A percentile compares a stretch with the other conserved stretches of the same genome.
These are phyloP conservation scores for Aureobasidium mangrovei DNA, from an alignment of 2,329 filamentous ascomycete genomes.

Conservation along the genomic window DNA sequence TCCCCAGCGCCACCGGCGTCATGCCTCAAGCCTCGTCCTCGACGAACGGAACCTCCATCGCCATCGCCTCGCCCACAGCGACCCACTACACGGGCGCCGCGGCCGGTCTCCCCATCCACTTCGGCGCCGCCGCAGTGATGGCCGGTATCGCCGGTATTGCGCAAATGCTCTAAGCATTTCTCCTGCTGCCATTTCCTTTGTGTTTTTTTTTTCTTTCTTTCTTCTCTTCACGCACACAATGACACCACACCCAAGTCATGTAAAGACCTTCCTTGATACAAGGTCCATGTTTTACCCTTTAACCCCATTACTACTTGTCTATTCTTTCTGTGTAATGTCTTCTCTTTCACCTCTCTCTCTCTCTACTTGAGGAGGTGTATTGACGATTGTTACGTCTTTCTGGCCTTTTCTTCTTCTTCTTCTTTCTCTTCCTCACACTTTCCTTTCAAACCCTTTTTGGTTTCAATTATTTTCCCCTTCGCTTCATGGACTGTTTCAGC, in stretches of 20 bases:
- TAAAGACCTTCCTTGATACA: too few relatives aligned
- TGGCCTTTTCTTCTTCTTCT: background rate
- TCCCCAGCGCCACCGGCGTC: constrained; percentile 1
- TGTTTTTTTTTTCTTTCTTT: background rate
- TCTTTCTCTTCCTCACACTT: background rate
- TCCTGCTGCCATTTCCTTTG: background rate
- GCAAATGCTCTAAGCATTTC: constrained; percentile 1
- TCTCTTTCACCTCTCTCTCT: background rate
- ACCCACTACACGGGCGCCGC: constrained; percentile 12
- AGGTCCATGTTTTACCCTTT: background rate
- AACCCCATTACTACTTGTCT: background rate
- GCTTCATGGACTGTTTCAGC: background rate
- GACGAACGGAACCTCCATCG: constrained; percentile 6
- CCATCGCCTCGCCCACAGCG: background rate
- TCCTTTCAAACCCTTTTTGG: background rate
- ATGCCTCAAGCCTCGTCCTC: background rate
- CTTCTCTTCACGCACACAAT: background rate
- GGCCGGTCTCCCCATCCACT: constrained; percentile 7
- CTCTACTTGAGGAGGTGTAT: background rate
- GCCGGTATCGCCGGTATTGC: constrained; percentile 7
- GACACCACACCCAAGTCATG: too few relatives aligned
- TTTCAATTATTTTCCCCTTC: background rate
- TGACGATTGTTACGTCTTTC: background rate
- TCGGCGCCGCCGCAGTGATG: constrained; percentile 8
- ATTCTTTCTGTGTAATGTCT: constrained; percentile 10